Percentiles rank a stretch among this genome's conserved stretches.
phyloP scores from a whole-genome alignment of 345 rosid species.

The Aquilaria malaccensis region DNA sequence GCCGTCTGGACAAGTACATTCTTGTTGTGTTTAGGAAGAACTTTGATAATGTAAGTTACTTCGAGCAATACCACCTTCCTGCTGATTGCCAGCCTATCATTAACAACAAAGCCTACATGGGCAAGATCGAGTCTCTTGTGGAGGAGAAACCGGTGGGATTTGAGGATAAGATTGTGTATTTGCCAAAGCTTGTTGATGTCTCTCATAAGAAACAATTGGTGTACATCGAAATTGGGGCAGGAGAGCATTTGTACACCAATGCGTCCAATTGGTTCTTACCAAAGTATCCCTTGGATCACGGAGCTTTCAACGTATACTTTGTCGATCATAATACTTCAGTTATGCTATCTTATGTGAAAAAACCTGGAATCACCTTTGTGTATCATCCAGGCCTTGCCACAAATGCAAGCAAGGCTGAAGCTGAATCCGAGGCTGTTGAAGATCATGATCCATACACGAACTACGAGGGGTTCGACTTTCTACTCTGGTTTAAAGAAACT shows the following conservation, averaged over 20 bases:
- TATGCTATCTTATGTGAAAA: slow-evolving; percentile 55
- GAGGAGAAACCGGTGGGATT: slow-evolving; percentile 30
- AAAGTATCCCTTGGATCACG: slow-evolving; percentile 43
- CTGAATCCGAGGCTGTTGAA: slow-evolving; percentile 12
- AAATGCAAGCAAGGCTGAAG: slow-evolving; percentile 18
- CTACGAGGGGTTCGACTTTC: slow-evolving; percentile 55
- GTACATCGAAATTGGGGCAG: slow-evolving; percentile 55
- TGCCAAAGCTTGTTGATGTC: slow-evolving; percentile 47
- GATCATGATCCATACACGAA: slow-evolving; percentile 37
- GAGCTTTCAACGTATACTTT: slow-evolving; percentile 48
- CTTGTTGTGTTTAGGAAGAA: slow-evolving; percentile 60
- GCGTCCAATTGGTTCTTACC: slow-evolving; percentile 49
- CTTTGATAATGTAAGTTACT: slow-evolving; percentile 20
- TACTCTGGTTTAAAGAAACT: slow-evolving; percentile 68
- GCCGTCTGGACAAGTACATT: slow-evolving; percentile 37
- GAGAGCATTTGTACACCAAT: slow-evolving; percentile 37
- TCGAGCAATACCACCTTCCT: slow-evolving; percentile 40
- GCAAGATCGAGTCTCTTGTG: slow-evolving; percentile 44
- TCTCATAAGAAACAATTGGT: slow-evolving; percentile 39
- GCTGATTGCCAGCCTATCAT: slow-evolving; percentile 42
- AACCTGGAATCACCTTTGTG: slow-evolving; percentile 60
- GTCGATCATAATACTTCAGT: slow-evolving; percentile 73
- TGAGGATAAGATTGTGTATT: slow-evolving; percentile 37
- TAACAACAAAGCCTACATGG: slow-evolving; percentile 38
- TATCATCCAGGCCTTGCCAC: slow-evolving; percentile 69